Percentiles rank a stretch among this genome's conserved stretches.
phyloP scores from a whole-genome alignment of 1,139 yeast genomes.

The Pichia sp. region DNA sequence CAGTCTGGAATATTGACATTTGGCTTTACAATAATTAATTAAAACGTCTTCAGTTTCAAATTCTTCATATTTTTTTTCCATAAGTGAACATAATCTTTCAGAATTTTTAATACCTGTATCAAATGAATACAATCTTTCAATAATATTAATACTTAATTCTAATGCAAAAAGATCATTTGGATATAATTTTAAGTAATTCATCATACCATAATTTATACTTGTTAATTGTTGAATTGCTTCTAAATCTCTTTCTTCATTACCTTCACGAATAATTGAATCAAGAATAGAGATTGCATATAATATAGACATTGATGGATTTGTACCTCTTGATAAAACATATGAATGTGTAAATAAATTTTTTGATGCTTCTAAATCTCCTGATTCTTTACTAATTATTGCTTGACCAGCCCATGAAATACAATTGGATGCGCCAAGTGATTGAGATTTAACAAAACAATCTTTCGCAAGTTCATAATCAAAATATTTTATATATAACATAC shows the following conservation, averaged over 20 bases:
- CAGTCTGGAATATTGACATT: slow-evolving; percentile 66
- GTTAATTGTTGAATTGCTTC: slow-evolving; percentile 60
- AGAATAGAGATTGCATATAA: slow-evolving; percentile 62
- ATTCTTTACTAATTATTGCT: slow-evolving; percentile 59
- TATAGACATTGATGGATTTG: slow-evolving; percentile 63
- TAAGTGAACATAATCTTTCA: slow-evolving; percentile 38
- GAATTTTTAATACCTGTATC: slow-evolving; percentile 48
- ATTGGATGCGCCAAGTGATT: slow-evolving; percentile 73
- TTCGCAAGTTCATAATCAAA: slow-evolving; percentile 70
- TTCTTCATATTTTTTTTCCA: slow-evolving; percentile 58
- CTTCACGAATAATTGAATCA: slow-evolving; percentile 35
- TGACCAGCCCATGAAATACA: slow-evolving; percentile 84
- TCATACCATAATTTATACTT: slow-evolving; percentile 66
- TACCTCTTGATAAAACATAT: slow-evolving; percentile 67
- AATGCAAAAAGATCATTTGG: slow-evolving; percentile 65
- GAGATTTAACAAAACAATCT: slow-evolving; percentile 68
- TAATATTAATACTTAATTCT: slow-evolving; percentile 48
- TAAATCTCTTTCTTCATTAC: slow-evolving; percentile 41
- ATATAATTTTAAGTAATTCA: slow-evolving; percentile 58
- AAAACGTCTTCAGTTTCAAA: slow-evolving; percentile 34
- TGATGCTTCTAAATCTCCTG: slow-evolving; percentile 51
- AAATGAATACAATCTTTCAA: slow-evolving; percentile 69
- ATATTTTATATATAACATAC: slow-evolving; percentile 62
- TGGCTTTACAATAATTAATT: slow-evolving; percentile 49
- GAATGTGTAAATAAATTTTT: slow-evolving; percentile 67